Evolutionary conservation across 805 yeast genomes (phyloP).

Genomic region (Isabelozyma gotoi): DNA sequence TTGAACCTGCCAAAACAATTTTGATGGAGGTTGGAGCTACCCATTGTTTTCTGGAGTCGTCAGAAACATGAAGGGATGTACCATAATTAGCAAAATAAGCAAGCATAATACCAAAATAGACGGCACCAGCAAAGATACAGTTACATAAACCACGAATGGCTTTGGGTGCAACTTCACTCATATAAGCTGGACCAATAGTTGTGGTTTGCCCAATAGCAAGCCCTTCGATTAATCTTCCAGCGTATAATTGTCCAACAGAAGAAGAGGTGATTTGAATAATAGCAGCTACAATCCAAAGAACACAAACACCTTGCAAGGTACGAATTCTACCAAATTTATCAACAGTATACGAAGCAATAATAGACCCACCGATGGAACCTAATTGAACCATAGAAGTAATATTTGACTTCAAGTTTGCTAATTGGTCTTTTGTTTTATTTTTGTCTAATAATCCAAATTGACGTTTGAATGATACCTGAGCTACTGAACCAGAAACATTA

Average conservation of each 20-base stretch:
- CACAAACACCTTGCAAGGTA: constrained; percentile 42
- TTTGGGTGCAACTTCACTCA: constrained; percentile 53
- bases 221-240: constrained; percentile 55
- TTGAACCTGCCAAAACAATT: constrained; percentile 45
- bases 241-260: constrained; percentile 47
- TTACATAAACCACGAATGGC: constrained; percentile 49
- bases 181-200: constrained; percentile 52
- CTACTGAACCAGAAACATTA: constrained; percentile 42
- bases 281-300: constrained; percentile 45
- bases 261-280: constrained; percentile 46
- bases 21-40: constrained; percentile 47
- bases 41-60: constrained; percentile 41
- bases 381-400: constrained; percentile 58
- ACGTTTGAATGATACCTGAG: constrained; percentile 40
- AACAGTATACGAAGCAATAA: constrained; percentile 41
- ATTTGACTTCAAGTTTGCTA: constrained; percentile 49
- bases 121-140: constrained; percentile 54
- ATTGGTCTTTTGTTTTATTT: constrained; percentile 24
- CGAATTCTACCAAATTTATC: constrained; percentile 51
- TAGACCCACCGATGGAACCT: constrained; percentile 53
- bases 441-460: constrained; percentile 43
- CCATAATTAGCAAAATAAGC: constrained; percentile 44
- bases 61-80: constrained; percentile 13
- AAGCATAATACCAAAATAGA: constrained; percentile 51
- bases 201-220: constrained; percentile 52